Base-by-base conservation (phyloP, 805 yeast species). In the Jamesozyma piceae region DNA sequence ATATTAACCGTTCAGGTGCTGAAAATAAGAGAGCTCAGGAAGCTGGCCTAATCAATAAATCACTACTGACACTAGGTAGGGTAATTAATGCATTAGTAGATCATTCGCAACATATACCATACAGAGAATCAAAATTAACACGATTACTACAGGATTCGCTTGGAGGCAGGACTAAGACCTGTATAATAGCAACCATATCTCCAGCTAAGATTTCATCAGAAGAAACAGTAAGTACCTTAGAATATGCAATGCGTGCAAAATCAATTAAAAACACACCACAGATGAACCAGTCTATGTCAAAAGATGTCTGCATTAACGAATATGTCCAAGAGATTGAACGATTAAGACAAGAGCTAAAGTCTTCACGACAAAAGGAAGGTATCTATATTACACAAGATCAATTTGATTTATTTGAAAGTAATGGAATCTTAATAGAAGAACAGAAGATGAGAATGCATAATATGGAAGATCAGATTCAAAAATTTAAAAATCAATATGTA, bases 1-100 rank as follows among this genome's bases (percentile, higher is more conserved):
- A 87, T 57, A 80, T 88, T 36, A 75, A 70, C 49, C 68, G 86
- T 49, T 82, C 95, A 0, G 97, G 97, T 2, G 95, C 95, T 0
- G 74, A 76, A 21, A 79, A 81, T 55, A 79, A 76, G 54, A 72
- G 95, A 31, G 96, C 95, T 0, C 78, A 87, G 47, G 97, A 88
- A 60, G 95, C 96, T 2, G 96, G 96, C 0, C 73, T 82, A 46
- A 89, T 89, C 37, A 88, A 88, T 62, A 94, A 85, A 60, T 81
- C 92, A 53, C 68, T 88, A 41, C 65, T 89, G 28, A 80, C 96
- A 0, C 69, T 88, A 35, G 97, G 97, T 1, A 69, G 95, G 42
- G 96, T 89, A 1, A 89, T 88, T 22, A 86, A 82, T 59, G 75
- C 79, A 0, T 60, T 80, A 27, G 84, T 78, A 3, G 85, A 78